Percentiles rank a stretch among this genome's conserved stretches.
phyloP scores from a whole-genome alignment of 2,329 filamentous ascomycete species.

The Colletotrichum sp. region DNA sequence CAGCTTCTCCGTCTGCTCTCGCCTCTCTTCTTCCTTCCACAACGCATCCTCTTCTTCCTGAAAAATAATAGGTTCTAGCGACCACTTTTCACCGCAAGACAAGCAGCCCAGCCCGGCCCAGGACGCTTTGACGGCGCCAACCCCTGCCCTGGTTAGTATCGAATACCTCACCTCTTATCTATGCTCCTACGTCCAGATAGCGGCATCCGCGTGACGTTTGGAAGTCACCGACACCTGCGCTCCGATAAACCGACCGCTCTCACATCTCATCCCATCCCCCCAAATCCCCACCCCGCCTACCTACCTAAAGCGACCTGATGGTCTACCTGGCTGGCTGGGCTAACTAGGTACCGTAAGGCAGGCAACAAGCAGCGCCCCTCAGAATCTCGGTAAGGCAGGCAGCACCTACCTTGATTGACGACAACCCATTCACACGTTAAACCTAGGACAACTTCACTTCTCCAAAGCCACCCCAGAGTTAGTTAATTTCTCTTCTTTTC shows the following conservation, averaged over 20 bases:
- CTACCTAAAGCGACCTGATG: not conserved
- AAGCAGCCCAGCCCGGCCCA: not conserved
- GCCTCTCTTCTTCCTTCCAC: not conserved
- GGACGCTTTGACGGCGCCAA: slow-evolving; percentile 13
- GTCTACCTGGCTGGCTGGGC: not conserved
- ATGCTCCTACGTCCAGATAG: slow-evolving; percentile 7
- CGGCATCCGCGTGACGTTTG: slow-evolving; percentile 14
- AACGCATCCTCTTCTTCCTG: not conserved
- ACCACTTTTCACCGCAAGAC: not conserved
- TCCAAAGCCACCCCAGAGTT: slow-evolving; percentile 4
- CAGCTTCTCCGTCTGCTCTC: not conserved
- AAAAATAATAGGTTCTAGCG: not conserved
- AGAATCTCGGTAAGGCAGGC: not conserved
- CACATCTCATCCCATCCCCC: slow-evolving; percentile 9
- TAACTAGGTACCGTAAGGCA: not conserved
- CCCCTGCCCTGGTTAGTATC: slow-evolving; percentile 9
- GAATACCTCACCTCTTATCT: slow-evolving; percentile 15
- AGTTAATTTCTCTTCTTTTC: not conserved
- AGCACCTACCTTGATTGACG: not conserved
- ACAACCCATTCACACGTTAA: not conserved
- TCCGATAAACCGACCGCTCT: slow-evolving; percentile 13
- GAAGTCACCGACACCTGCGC: slow-evolving; percentile 8
- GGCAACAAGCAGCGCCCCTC: not conserved
- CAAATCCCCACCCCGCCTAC: slow-evolving; percentile 10
- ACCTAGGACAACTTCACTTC: not conserved